phyloP scores from a whole-genome alignment of 306 rosid genomes.

The Lupinus albus region DNA sequence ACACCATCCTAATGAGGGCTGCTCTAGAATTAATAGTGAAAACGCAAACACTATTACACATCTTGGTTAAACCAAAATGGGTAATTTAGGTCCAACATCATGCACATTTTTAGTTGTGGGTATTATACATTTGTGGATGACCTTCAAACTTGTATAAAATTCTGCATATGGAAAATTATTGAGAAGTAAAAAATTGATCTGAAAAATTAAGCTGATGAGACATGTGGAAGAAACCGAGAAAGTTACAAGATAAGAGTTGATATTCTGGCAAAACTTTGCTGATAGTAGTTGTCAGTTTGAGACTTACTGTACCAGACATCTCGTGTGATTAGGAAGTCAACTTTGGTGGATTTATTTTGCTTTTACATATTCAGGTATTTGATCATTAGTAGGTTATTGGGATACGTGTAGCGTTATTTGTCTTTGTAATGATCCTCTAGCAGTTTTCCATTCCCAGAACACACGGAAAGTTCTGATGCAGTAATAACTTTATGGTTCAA shows the following conservation, averaged over 20 bases:
- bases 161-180: not conserved
- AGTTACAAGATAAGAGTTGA: not conserved
- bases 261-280: not conserved
- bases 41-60: not conserved
- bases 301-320: not conserved
- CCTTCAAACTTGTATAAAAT: not conserved
- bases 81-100: not conserved
- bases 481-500: conserved; percentile 1
- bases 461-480: not conserved
- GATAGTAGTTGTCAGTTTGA: not conserved
- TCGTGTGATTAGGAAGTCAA: conserved; percentile 1
- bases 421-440: conserved; percentile 12
- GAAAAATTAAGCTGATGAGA: conserved; percentile 7
- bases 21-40: conserved; percentile 11
- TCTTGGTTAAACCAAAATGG: not conserved
- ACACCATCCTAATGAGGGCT: conserved; percentile 4
- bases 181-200: not conserved
- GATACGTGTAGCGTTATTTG: conserved; percentile 13
- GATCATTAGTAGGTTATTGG: not conserved
- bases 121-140: not conserved
- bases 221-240: not conserved
- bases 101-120: not conserved
- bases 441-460: not conserved
- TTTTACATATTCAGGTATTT: not conserved
- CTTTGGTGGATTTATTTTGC: conserved; percentile 5